Evolutionary conservation across 441 rosid species (phyloP).

Genomic region (California macrophylla): DNA sequence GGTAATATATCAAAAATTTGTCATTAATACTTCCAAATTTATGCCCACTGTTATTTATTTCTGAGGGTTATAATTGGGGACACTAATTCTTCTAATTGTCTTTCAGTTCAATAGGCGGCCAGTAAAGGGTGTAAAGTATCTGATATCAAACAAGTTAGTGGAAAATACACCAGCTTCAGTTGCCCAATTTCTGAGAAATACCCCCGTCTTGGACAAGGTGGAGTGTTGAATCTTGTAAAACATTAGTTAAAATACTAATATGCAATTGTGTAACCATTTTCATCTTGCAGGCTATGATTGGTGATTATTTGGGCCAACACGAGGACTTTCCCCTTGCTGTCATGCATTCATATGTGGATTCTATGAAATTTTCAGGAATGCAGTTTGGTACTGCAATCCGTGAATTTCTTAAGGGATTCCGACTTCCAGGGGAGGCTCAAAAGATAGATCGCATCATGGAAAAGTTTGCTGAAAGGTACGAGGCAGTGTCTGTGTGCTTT

Average conservation of each 20-base stretch:
- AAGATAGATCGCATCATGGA: slow-evolving; percentile 99
- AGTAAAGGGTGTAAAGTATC: slow-evolving; percentile 63
- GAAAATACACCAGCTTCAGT: slow-evolving; percentile 74
- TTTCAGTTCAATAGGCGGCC: slow-evolving; percentile 92
- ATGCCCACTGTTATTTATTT: neutral
- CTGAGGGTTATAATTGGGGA: neutral
- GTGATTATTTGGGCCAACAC: slow-evolving; percentile 94
- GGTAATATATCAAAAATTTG: slow-evolving; percentile 35
- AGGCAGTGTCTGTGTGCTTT: neutral
- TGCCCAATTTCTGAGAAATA: slow-evolving; percentile 77
- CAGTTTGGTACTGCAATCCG: slow-evolving; percentile 86
- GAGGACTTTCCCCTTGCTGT: slow-evolving; percentile 98
- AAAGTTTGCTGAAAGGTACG: slow-evolving; percentile 96
- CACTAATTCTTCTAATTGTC: slow-evolving; percentile 12
- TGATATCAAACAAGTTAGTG: slow-evolving; percentile 74
- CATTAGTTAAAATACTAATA: slow-evolving; percentile 13
- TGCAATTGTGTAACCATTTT: slow-evolving; percentile 28
- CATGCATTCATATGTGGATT: slow-evolving; percentile 96
- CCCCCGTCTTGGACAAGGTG: slow-evolving; percentile 80
- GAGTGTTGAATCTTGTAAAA: slow-evolving; percentile 15
- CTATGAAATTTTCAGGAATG: slow-evolving; percentile 79
- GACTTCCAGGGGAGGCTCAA: slow-evolving; percentile 99
- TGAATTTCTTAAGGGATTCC: slow-evolving; percentile 88
- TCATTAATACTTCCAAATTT: neutral
- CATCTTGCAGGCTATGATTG: slow-evolving; percentile 79